Conservation (phyloP, 441 rosid genomes). For the Populus hybrid region DNA sequence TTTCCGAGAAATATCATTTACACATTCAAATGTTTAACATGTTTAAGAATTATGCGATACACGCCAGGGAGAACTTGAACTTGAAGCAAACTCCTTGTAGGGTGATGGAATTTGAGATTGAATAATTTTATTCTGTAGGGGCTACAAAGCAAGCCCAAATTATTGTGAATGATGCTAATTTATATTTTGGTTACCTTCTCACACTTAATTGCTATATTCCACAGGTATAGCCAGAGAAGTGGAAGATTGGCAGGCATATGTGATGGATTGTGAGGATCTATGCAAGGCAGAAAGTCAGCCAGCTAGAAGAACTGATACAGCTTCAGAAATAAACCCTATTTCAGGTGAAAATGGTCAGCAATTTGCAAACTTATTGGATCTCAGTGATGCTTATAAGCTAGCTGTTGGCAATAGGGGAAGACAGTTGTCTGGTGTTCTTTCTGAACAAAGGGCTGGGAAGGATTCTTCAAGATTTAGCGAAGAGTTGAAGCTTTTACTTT, state of each 20-base stretch:
- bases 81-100: not conserved
- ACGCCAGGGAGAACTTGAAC: not conserved
- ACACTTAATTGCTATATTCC: conserved; percentile 9
- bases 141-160: not conserved
- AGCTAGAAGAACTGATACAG: conserved; percentile 27
- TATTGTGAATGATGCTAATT: not conserved
- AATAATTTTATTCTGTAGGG: not conserved
- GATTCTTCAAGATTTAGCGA: conserved; percentile 72
- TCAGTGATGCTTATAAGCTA: conserved; percentile 74
- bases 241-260: conserved; percentile 26
- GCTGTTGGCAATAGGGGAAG: conserved; percentile 58
- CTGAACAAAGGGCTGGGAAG: conserved; percentile 64
- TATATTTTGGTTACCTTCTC: not conserved
- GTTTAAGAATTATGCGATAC: not conserved
- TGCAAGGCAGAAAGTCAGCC: conserved; percentile 20
- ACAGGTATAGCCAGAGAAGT: conserved; percentile 36
- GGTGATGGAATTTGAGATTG: not conserved
- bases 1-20: not conserved
- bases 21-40: not conserved
- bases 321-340: conserved; percentile 34
- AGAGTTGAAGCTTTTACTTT: conserved; percentile 60
- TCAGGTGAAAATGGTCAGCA: conserved; percentile 33
- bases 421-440: conserved; percentile 49
- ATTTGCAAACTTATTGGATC: conserved; percentile 48
- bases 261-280: conserved; percentile 23